Base-by-base conservation (phyloP, 176 grass and related monocot species). In the Oryza punctata region DNA sequence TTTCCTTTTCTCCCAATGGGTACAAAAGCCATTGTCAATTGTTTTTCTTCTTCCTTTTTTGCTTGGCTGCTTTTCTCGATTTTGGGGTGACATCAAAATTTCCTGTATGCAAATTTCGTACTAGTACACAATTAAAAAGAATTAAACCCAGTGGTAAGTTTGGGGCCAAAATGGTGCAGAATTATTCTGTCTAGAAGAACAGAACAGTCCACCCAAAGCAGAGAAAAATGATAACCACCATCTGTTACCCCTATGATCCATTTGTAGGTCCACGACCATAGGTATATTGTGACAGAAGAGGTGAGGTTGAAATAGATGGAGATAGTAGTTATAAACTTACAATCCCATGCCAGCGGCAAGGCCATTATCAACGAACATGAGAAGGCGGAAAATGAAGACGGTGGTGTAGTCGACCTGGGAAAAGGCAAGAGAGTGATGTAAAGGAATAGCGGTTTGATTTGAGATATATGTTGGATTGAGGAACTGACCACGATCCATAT, bases 331-430 rank as follows among this genome's bases (percentile, higher is more conserved):
- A 47, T 0, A 41, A 47, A 47, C 18, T 95, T 82, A 98, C 97
- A 99, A 77, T 46, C 97, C 97, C 97, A 99, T 99, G 80, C 97
- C 97, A 10, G 97, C 88, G 0, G 97, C 85, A 44, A 99, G 91
- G 3, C 89, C 93, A 65, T 92, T 94, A 71, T 99, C 97, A 40
- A 96, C 86, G 69, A 98, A 99, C 97, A 99, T 96, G 46, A 99
- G 90, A 26, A 99, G 83, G 12, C 97, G 90, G 89, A 99, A 99
- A 81, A 99, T 81, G 88, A 99, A 99, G 38, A 99, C 91, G 5
- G 89, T 84, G 25, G 93, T 96, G 84, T 99, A 99, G 67, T 99
- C 96, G 46, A 96, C 91, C 94, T 97, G 82, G 35, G 69, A 35
- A 37, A 35, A 35, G 16, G 1, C 0, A 1, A 2, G 1, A 35